phyloP scores from a whole-genome alignment of 2,329 filamentous ascomycete species.

The Dothiorella sarmentorum region DNA sequence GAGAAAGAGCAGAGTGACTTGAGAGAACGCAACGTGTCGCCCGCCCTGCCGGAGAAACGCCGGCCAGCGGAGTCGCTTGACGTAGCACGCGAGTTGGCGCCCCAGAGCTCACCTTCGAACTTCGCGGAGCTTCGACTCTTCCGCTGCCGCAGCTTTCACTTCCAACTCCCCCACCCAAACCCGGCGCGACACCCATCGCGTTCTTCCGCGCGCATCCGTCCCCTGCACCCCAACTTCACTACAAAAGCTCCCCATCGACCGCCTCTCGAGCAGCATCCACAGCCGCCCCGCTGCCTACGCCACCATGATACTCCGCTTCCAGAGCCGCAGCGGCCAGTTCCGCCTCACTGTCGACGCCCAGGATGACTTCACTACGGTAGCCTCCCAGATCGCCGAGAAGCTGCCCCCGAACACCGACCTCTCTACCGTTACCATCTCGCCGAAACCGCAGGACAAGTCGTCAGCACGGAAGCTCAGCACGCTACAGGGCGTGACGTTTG shows the following conservation, averaged over 20 bases:
- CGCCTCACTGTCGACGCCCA: conserved; percentile 73
- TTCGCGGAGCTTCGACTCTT: background rate
- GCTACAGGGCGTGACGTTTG: conserved; percentile 54
- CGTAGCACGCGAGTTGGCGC: conserved; percentile 14
- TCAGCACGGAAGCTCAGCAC: conserved; percentile 53
- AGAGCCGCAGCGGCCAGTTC: conserved; percentile 89
- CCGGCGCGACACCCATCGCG: background rate
- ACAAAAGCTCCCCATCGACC: background rate
- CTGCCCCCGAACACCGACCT: conserved; percentile 56
- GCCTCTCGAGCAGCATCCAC: background rate
- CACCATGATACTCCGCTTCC: conserved; percentile 76
- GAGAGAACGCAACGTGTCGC: conserved; percentile 16
- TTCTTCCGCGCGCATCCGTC: background rate
- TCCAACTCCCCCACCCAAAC: background rate
- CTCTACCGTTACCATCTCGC: conserved; percentile 56
- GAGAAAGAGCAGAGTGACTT: background rate
- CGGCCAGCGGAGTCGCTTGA: conserved; percentile 3
- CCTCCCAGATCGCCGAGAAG: conserved; percentile 55
- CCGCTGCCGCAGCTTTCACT: background rate
- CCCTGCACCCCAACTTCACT: background rate
- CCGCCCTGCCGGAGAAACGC: background rate
- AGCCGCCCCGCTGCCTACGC: conserved; percentile 5
- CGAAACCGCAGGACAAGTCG: conserved; percentile 41
- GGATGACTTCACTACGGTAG: conserved; percentile 64
- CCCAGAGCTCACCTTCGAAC: background rate